phyloP scores from a whole-genome alignment of 2,329 filamentous ascomycete species.

The Trichoderma sp. region DNA sequence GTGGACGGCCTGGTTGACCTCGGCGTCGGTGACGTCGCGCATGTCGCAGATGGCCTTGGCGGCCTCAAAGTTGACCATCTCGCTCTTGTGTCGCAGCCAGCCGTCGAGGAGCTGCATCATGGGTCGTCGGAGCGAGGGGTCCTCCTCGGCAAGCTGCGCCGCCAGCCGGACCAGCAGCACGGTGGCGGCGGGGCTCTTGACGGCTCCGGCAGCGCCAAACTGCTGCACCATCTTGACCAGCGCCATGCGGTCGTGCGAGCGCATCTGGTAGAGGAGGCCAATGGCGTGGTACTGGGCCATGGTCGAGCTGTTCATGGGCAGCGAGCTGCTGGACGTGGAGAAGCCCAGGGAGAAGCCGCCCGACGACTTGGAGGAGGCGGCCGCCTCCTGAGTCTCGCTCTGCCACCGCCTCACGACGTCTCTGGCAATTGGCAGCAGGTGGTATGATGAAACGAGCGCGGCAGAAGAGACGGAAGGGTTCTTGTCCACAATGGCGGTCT shows the following conservation, averaged over 20 bases:
- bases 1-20: constrained; percentile 90
- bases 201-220: constrained; percentile 84
- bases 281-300: constrained; percentile 99
- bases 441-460: constrained; percentile 94
- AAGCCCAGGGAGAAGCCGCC: constrained; percentile 91
- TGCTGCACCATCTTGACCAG: constrained; percentile 99
- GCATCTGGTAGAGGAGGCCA: constrained; percentile 96
- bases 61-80: constrained; percentile 99
- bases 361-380: constrained; percentile 84
- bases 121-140: constrained; percentile 81
- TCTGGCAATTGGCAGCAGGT: constrained; percentile 91
- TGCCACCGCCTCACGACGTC: constrained; percentile 98
- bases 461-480: constrained; percentile 96
- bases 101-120: constrained; percentile 98
- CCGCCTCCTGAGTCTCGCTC: constrained; percentile 96
- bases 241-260: constrained; percentile 95
- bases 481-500: constrained; percentile 99
- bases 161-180: constrained; percentile 91
- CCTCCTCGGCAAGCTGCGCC: constrained; percentile 91
- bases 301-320: constrained; percentile 87
- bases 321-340: constrained; percentile 72
- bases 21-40: constrained; percentile 86
- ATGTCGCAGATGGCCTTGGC: constrained; percentile 97
- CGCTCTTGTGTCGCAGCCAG: constrained; percentile 97
- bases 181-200: constrained; percentile 92